Evolutionary conservation across 352 stramenopile species (phyloP).

Genomic region (Achlya hypogyna): DNA sequence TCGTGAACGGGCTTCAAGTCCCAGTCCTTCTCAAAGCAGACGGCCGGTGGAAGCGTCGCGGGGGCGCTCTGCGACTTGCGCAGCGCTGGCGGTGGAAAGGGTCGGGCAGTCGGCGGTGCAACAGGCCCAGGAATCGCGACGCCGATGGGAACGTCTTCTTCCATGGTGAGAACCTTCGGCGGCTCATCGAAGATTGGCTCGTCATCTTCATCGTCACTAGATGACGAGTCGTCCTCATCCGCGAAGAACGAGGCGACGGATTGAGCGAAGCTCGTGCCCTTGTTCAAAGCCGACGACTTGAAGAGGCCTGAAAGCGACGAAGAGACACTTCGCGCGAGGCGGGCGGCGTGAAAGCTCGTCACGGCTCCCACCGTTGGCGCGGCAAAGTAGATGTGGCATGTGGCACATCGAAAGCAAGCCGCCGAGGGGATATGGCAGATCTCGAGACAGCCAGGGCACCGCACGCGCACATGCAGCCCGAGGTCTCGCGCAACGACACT

Average conservation of each 20-base stretch:
- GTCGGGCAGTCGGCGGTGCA: neutral
- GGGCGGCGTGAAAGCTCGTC: conserved; percentile 79
- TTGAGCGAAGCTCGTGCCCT: too few species aligned
- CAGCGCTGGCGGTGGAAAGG: neutral
- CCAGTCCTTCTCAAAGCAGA: conserved; percentile 6
- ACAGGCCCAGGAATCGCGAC: neutral
- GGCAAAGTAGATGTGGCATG: conserved; percentile 77
- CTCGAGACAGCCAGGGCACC: conserved; percentile 64
- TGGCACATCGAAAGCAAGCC: conserved; percentile 63
- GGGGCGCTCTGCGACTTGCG: conserved; percentile 8
- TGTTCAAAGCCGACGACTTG: conserved; percentile 21
- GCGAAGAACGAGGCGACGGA: neutral
- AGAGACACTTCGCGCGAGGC: conserved; percentile 62
- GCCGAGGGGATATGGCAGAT: conserved; percentile 70
- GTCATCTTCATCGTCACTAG: conserved; percentile 15
- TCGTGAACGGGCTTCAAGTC: neutral
- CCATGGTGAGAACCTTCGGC: neutral
- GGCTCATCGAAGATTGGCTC: neutral
- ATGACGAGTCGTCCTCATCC: neutral
- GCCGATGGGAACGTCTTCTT: neutral
- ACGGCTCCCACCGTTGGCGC: conserved; percentile 65
- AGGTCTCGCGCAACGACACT: conserved; percentile 74
- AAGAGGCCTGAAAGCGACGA: conserved; percentile 73
- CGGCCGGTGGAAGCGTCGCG: neutral
- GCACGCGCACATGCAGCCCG: conserved; percentile 76